Evolutionary conservation across 2,329 filamentous ascomycete genomes (phyloP), one percentile per base, ranked within the genome.

Genomic region (Pezicula radicicola): DNA sequence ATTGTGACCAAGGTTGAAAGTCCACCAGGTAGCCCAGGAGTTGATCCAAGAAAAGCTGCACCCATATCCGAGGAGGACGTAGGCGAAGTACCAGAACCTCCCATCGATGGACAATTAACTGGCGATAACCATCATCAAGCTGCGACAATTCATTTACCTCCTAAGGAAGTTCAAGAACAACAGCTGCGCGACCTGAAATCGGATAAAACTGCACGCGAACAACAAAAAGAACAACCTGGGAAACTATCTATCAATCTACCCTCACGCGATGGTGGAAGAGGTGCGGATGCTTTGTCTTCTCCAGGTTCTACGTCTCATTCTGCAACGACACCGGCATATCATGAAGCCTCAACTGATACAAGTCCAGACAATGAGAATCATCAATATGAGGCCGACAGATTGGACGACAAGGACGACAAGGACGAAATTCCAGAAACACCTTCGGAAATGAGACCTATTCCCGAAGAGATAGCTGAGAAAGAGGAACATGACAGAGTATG

Each of bases 261-360:
- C 6, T 56, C 64, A 37, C 56, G 64, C n/a, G 72, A 76, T 49
- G 50, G 21, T 44, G 64, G 46, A 71, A 71, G 52, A 36, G 60
- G 67, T 46, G 62, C 68, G 2, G 80, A 83, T 56, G 68, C 71
- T 2, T 60, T 75, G 6, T 83, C 77, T 3, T 84, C 80, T 2
- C 78, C 81, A 15, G 75, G 73, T 3, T 93, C 89, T 6, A 91
- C 87, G 30, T 80, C 85, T 2, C 85, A 86, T 60, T 91, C 88
- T 41, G 84, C 84, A 50, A 83, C 86, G 19, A 94, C 89, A 0
- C 87, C 89, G 2, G 80, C 79, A 35, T 77, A 85, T 37, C 80
- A 85, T 54, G 81, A 87, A 56, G 79, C 77, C 6, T 91, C 88
- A 1, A 83, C 87, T 1, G 85, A 87, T 59, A 91, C 88, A 2